Evolutionary conservation across 495 filamentous ascomycete species (phyloP).

Genomic region (Neurospora sp.): DNA sequence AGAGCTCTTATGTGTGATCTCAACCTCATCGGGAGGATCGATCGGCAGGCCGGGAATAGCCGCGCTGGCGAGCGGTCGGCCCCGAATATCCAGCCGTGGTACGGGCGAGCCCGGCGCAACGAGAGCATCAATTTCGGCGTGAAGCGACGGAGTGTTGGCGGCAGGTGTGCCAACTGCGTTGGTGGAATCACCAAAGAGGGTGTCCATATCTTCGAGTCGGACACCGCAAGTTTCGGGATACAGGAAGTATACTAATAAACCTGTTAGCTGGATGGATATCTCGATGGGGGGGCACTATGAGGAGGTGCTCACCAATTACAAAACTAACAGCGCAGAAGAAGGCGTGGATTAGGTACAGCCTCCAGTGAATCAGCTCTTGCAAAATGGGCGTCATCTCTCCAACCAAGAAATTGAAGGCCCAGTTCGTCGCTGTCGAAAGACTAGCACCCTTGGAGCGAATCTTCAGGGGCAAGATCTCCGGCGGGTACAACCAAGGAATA

Average conservation of each 20-base stretch:
- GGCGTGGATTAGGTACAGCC: constrained; percentile 86
- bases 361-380: constrained; percentile 84
- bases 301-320: constrained; percentile 67
- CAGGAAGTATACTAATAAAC: constrained; percentile 73
- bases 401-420: constrained; percentile 97
- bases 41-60: constrained; percentile 30
- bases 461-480: constrained; percentile 92
- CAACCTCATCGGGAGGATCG: constrained; percentile 26
- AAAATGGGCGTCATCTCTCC: constrained; percentile 89
- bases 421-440: constrained; percentile 91
- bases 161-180: constrained; percentile 52
- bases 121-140: constrained; percentile 61
- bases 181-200: constrained; percentile 80
- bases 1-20: constrained; percentile 12
- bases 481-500: constrained; percentile 95
- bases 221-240: constrained; percentile 96
- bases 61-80: constrained; percentile 19
- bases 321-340: constrained; percentile 97
- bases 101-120: constrained; percentile 65
- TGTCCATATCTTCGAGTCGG: constrained; percentile 91
- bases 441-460: constrained; percentile 97
- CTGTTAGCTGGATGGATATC: constrained; percentile 11
- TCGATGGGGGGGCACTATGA: neutral
- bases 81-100: constrained; percentile 63
- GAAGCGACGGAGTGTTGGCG: constrained; percentile 38